Evolutionary conservation across 805 yeast genomes (phyloP), one percentile per base, ranked within the genome.

Genomic region (Starmerella kuoi): DNA sequence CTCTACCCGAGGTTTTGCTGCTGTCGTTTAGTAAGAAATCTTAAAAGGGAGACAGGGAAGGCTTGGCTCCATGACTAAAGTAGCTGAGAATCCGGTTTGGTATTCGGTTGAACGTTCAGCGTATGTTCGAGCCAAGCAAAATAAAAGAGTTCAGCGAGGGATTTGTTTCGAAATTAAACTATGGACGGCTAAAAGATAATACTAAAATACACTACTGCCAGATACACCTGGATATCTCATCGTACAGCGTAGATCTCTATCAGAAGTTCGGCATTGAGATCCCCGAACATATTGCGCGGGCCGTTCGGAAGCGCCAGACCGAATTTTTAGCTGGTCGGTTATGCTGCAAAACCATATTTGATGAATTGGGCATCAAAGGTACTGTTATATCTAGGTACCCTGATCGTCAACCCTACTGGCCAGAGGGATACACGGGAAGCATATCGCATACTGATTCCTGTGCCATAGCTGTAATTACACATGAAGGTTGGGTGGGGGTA

Each of bases 281-380:
- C 3, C 49, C 49, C 9, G 3, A 15, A 2, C 40, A 38, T 11
- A 31, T 46, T 3, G 6, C 18, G 9, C 20, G 21, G 3, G 32
- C 43, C 4, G 44, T 31, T 6, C 15, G 17, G 11, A 46, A 46
- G 24, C 39, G 49, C 2, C 38, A 35, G 18, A 45, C 47, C 1
- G 49, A 42, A 18, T 46, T 19, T 20, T 15, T 46, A 3, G 49
- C 49, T 2, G 47, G 45, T 9, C 23, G 49, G 17, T 1, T 40
- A 3, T 40, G 44, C 31, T 46, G 49, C 28, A 30, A 32, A 17
- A 11, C 6, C 2, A 11, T 30, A 11, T 23, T 46, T 24, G 17
- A 24, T 1, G 3, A 22, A 8, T 15, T 36, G 17, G 37, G 37
- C 7, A 22, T 35, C 2, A 11, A 20, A 3, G 27, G 17, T 3